Evolutionary conservation across 805 yeast genomes (phyloP), one percentile per base, ranked within the genome.

Genomic region (Candida chilensis): DNA sequence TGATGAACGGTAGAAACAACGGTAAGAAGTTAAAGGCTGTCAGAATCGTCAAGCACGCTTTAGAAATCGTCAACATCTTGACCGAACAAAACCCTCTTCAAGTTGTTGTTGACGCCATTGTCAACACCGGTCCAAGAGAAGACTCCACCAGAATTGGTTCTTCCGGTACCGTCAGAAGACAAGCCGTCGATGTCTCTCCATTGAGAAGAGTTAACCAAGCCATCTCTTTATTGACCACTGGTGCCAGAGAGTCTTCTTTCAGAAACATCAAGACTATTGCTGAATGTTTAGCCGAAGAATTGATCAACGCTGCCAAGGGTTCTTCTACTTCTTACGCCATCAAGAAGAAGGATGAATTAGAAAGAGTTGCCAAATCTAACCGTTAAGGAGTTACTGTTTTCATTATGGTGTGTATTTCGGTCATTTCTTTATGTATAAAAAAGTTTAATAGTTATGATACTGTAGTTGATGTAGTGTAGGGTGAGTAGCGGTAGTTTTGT

Each of bases 1-100:
- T 92, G 98, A 92, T 92, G 98, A 88, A 92, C 83, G 99, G 99
- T 78, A 90, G 97, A 79, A 92, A 92, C 94, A 92, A 94, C 83
- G 99, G 99, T 81, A 92, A 92, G 82, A 92, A 92, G 78, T 85
- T 94, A 70, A 88, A 90, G 84, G 98, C 99, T 57, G 97, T 92
- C 55, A 88, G 97, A 83, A 92, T 92, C 67, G 87, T 92, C 68
- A 85, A 94, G 79, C 98, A 92, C 80, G 90, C 99, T 54, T 74
- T 92, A 64, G 99, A 92, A 71, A 92, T 92, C 78, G 79, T 92
- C 71, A 65, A 80, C 78, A 88, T 92, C 50, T 79, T 94, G 64
- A 87, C 98, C 55, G 99, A 90, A 70, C 94, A 80, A 71, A 92
- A 92, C 95, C 99, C 99, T 64, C 68, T 92, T 69, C 99, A 92